phyloP scores from a whole-genome alignment of 2,329 filamentous ascomycete genomes.

The Neopestalotiopsis sp. region DNA sequence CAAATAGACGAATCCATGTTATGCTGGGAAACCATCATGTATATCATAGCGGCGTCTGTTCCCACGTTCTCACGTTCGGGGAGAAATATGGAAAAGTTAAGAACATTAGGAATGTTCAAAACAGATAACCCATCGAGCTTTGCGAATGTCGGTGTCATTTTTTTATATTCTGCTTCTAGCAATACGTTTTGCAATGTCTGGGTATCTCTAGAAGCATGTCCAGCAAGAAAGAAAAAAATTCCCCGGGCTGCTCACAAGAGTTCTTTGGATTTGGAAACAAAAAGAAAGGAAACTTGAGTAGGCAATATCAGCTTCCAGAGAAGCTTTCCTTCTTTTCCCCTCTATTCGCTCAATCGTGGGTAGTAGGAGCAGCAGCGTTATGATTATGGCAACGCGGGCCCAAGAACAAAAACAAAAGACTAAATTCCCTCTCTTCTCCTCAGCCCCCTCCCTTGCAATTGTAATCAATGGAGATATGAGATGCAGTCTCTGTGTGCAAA shows the following conservation, averaged over 20 bases:
- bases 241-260: not conserved
- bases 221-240: not conserved
- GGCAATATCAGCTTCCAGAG: not conserved
- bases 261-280: not conserved
- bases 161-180: slow-evolving; percentile 13
- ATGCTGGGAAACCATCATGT: no score
- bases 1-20: no score
- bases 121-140: not conserved
- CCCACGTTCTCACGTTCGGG: no score
- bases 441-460: not conserved
- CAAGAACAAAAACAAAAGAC: no score
- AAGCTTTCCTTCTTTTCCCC: not conserved
- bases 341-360: no score
- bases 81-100: no score
- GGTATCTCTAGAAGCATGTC: slow-evolving; percentile 13
- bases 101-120: no score
- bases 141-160: not conserved
- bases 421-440: no score
- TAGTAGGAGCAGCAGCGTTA: no score
- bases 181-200: not conserved
- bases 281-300: not conserved
- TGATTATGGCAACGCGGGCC: no score
- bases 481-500: not conserved
- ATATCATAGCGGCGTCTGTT: no score
- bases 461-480: not conserved